A percentile compares a stretch with the other conserved stretches of the same genome.
These are phyloP conservation scores for Phyllosticta citrichinensis DNA, from an alignment of 2,329 filamentous ascomycete species.

Conservation along the genomic window DNA sequence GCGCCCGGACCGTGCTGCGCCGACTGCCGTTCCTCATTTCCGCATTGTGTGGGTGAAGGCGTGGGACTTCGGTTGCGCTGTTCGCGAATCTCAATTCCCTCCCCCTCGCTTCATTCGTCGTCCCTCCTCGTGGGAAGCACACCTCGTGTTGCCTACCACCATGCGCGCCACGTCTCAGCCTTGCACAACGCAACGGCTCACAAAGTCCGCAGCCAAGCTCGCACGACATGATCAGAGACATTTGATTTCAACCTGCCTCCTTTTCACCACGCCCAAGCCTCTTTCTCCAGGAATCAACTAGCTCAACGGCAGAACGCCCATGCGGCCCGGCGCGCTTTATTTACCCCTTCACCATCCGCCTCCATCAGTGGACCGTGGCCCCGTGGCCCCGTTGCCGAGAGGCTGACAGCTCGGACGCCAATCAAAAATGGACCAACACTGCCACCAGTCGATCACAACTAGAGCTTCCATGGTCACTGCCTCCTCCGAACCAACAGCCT, in stretches of 20 bases:
- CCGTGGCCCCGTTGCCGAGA: not conserved
- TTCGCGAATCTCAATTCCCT: not conserved
- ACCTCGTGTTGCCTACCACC: not conserved
- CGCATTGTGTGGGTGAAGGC: not conserved
- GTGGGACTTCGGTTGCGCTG: not conserved
- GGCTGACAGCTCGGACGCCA: not conserved
- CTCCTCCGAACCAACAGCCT: not conserved
- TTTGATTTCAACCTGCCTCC: not conserved
- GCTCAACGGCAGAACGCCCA: not conserved
- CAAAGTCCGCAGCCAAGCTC: not conserved
- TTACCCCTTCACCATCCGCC: not conserved
- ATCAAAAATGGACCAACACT: not conserved
- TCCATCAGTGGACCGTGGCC: not conserved
- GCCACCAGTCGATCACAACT: not conserved
- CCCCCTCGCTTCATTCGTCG: not conserved
- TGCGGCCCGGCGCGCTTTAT: not conserved
- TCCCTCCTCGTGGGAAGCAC: not conserved
- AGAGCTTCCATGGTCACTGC: not conserved
- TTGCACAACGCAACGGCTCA: not conserved
- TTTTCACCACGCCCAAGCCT: not conserved
- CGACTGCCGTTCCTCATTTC: not conserved
- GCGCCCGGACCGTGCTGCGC: not conserved
- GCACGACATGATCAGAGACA: not conserved
- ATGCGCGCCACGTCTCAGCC: not conserved
- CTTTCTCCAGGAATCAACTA: not conserved